These are phyloP conservation scores for Leccinum pachyderme DNA, from an alignment of 1,284 basidiomycete species.

Conservation along the genomic window DNA sequence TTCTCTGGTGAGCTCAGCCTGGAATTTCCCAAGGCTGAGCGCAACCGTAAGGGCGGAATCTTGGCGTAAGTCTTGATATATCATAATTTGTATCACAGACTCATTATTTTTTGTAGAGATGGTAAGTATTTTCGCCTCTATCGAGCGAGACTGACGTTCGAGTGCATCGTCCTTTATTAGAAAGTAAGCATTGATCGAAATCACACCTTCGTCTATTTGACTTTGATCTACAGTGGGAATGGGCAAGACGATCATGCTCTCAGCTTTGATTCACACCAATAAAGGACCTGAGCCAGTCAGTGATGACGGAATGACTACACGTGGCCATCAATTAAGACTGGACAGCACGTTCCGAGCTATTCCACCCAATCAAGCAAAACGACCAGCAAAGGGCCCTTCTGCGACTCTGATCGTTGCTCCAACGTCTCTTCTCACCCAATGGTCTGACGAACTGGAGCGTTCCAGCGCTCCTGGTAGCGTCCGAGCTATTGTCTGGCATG, in stretches of 20 bases:
- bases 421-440: slow-evolving; percentile 87
- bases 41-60: slow-evolving; percentile 82
- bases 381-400: slow-evolving; percentile 38
- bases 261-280: slow-evolving; percentile 86
- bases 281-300: slow-evolving; percentile 45
- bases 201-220: slow-evolving; percentile 7
- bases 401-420: slow-evolving; percentile 94
- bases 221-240: slow-evolving; percentile 67
- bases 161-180: slow-evolving; percentile 25
- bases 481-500: slow-evolving; percentile 80
- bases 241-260: slow-evolving; percentile 98
- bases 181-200: slow-evolving; percentile 40
- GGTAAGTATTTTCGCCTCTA: slow-evolving; percentile 39
- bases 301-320: slow-evolving; percentile 36
- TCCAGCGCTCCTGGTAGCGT: slow-evolving; percentile 72
- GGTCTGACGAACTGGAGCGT: slow-evolving; percentile 83
- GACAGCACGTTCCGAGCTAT: slow-evolving; percentile 54
- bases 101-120: slow-evolving; percentile 42
- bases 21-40: slow-evolving; percentile 81
- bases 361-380: slow-evolving; percentile 35
- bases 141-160: slow-evolving; percentile 5
- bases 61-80: slow-evolving; percentile 63
- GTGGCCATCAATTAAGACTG: slow-evolving; percentile 58
- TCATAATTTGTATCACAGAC: slow-evolving; percentile 2
- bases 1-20: slow-evolving; percentile 95